Percentiles rank a stretch among this genome's conserved stretches.
Evolutionary conservation across 495 filamentous ascomycete species (phyloP).

Genomic region (Symbiotaphrina buchneri): DNA sequence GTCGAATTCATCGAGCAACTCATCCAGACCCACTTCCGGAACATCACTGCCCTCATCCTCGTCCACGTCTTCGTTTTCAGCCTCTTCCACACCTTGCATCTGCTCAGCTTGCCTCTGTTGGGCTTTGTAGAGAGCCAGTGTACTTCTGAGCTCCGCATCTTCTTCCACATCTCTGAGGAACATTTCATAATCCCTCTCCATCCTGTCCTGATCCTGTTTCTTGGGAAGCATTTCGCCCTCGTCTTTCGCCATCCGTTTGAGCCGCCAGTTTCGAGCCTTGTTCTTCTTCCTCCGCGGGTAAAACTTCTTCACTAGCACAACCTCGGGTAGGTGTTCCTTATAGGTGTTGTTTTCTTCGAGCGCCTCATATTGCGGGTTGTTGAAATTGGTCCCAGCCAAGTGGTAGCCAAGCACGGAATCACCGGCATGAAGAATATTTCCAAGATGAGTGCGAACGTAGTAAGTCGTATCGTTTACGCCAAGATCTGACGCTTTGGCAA

Average conservation of each 20-base stretch:
- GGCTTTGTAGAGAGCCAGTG: slow-evolving; percentile 68
- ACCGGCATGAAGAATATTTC: slow-evolving; percentile 64
- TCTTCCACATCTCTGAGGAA: slow-evolving; percentile 95
- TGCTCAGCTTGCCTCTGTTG: slow-evolving; percentile 18
- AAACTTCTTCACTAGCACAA: slow-evolving; percentile 87
- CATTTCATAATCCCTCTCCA: slow-evolving; percentile 86
- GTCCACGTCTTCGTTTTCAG: slow-evolving; percentile 17
- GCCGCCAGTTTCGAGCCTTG: slow-evolving; percentile 64
- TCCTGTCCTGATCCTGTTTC: slow-evolving; percentile 59
- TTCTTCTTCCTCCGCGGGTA: slow-evolving; percentile 68
- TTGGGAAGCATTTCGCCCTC: slow-evolving; percentile 59
- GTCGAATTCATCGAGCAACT: slow-evolving; percentile 77
- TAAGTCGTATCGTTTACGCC: slow-evolving; percentile 69
- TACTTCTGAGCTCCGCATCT: slow-evolving; percentile 66
- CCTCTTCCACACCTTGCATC: slow-evolving; percentile 21
- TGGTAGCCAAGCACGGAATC: slow-evolving; percentile 88
- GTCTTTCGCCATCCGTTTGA: slow-evolving; percentile 81
- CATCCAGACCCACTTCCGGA: slow-evolving; percentile 60
- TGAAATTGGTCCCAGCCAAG: slow-evolving; percentile 73
- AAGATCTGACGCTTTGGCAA: slow-evolving; percentile 76
- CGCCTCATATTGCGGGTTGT: slow-evolving; percentile 62
- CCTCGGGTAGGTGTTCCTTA: slow-evolving; percentile 64
- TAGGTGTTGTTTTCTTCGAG: slow-evolving; percentile 48
- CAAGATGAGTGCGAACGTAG: slow-evolving; percentile 76
- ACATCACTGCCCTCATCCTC: slow-evolving; percentile 43